phyloP scores from a whole-genome alignment of 176 grass and related monocot genomes.

The Pharus latifolius region DNA sequence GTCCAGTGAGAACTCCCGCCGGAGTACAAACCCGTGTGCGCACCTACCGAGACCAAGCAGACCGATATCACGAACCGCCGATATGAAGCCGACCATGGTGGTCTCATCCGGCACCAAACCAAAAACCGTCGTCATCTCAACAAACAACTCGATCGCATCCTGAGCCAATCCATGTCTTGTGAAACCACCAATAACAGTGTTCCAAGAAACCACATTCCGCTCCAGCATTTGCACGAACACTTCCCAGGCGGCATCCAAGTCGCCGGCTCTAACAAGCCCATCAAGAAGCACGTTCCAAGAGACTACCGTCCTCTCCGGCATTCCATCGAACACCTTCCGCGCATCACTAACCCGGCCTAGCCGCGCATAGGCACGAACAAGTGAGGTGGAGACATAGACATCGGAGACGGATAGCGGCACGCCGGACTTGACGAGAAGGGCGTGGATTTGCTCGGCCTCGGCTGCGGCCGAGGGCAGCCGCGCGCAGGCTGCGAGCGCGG shows the following conservation, averaged over 20 bases:
- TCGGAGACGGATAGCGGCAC: background rate
- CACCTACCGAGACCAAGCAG: slow-evolving; percentile 29
- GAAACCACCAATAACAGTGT: slow-evolving; percentile 31
- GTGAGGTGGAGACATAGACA: slow-evolving; percentile 27
- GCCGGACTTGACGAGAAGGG: slow-evolving; percentile 36
- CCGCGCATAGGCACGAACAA: slow-evolving; percentile 19
- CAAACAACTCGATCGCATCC: slow-evolving; percentile 30
- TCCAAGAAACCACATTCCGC: slow-evolving; percentile 38
- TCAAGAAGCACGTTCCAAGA: slow-evolving; percentile 48
- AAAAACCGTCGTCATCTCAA: slow-evolving; percentile 18
- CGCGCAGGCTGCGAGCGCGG: slow-evolving; percentile 34
- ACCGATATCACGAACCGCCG: slow-evolving; percentile 18
- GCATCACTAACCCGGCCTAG: slow-evolving; percentile 22
- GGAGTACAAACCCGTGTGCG: slow-evolving; percentile 7
- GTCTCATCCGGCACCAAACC: slow-evolving; percentile 33
- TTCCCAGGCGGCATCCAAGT: slow-evolving; percentile 25
- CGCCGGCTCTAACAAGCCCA: slow-evolving; percentile 15
- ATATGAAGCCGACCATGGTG: slow-evolving; percentile 17
- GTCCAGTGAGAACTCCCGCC: slow-evolving; percentile 10
- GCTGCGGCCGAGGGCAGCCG: slow-evolving; percentile 10
- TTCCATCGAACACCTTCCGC: slow-evolving; percentile 36
- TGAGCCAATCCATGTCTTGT: slow-evolving; percentile 11
- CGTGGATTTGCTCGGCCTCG: slow-evolving; percentile 42
- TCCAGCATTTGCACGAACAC: slow-evolving; percentile 35
- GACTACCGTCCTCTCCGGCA: slow-evolving; percentile 27